Percentiles rank a stretch among this genome's conserved stretches.
phyloP scores from a whole-genome alignment of 1,139 yeast genomes.

The Protomyces inouyei region DNA sequence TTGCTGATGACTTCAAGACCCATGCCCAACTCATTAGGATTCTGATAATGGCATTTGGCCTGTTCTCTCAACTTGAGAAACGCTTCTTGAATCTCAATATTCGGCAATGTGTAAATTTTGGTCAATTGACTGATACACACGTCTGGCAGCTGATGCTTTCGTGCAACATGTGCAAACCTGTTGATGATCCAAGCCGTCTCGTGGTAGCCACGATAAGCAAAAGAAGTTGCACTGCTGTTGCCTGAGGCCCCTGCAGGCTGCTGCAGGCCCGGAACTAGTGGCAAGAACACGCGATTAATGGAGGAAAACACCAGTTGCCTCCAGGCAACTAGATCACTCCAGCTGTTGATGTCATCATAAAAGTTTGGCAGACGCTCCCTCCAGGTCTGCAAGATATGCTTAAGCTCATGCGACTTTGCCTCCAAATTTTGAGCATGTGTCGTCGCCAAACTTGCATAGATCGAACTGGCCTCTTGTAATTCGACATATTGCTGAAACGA shows the following conservation, averaged over 20 bases:
- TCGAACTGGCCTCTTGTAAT: slow-evolving; percentile 94
- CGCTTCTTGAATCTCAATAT: slow-evolving; percentile 97
- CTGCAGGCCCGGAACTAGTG: slow-evolving; percentile 80
- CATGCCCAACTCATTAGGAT: slow-evolving; percentile 77
- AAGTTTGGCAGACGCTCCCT: slow-evolving; percentile 90
- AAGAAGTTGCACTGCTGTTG: slow-evolving; percentile 52
- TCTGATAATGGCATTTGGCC: slow-evolving; percentile 95
- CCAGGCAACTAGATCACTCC: slow-evolving; percentile 99
- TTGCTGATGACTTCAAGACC: slow-evolving; percentile 96
- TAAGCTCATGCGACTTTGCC: slow-evolving; percentile 85
- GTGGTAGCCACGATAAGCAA: slow-evolving; percentile 95
- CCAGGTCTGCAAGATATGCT: slow-evolving; percentile 95
- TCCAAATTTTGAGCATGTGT: slow-evolving; percentile 92
- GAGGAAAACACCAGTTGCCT: slow-evolving; percentile 97
- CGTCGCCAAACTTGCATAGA: slow-evolving; percentile 79
- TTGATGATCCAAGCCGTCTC: slow-evolving; percentile 99
- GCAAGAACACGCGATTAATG: slow-evolving; percentile 91
- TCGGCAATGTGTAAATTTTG: slow-evolving; percentile 90
- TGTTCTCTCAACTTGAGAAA: slow-evolving; percentile 92
- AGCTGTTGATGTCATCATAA: slow-evolving; percentile 95
- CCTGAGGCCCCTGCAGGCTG: slow-evolving; percentile 49
- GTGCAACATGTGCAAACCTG: slow-evolving; percentile 95
- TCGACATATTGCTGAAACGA: slow-evolving; percentile 97
- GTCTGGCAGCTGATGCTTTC: slow-evolving; percentile 94
- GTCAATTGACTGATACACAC: slow-evolving; percentile 91